These are phyloP conservation scores for Termitomyces sp. DNA, from an alignment of 768 basidiomycete genomes.

Conservation along the genomic window DNA sequence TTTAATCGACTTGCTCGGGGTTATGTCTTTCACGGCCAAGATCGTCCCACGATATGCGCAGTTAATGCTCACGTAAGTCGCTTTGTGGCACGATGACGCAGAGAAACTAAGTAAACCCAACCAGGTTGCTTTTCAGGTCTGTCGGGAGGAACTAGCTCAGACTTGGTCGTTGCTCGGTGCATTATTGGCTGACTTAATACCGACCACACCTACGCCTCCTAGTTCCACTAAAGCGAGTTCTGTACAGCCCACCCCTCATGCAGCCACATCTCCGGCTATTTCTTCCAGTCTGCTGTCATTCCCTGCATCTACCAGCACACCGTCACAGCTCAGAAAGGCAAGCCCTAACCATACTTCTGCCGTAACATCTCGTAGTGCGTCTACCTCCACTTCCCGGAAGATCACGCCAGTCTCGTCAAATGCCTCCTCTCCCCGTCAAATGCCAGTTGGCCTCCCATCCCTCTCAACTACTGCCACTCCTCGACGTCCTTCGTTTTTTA, in stretches of 20 bases:
- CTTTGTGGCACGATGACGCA: background rate
- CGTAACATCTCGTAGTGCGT: slow-evolving; percentile 23
- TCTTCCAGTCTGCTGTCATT: slow-evolving; percentile 25
- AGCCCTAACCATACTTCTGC: slow-evolving; percentile 22
- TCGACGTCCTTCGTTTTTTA: slow-evolving; percentile 34
- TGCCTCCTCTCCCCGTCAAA: slow-evolving; percentile 52
- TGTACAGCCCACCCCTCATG: slow-evolving; percentile 21
- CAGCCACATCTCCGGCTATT: slow-evolving; percentile 39
- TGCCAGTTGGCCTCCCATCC: slow-evolving; percentile 39
- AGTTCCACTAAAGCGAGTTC: slow-evolving; percentile 11
- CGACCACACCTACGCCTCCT: slow-evolving; percentile 26
- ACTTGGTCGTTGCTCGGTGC: slow-evolving; percentile 65
- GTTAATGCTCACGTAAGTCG: slow-evolving; percentile 52
- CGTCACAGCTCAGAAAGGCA: slow-evolving; percentile 18
- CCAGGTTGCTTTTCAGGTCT: slow-evolving; percentile 58
- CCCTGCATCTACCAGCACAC: slow-evolving; percentile 16
- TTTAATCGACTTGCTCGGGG: slow-evolving; percentile 62
- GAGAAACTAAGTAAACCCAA: slow-evolving; percentile 5
- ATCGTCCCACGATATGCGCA: slow-evolving; percentile 45
- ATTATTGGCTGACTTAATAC: slow-evolving; percentile 48
- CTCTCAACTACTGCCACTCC: slow-evolving; percentile 48
- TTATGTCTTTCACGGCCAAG: slow-evolving; percentile 52
- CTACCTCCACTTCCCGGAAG: slow-evolving; percentile 40
- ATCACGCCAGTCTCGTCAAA: slow-evolving; percentile 57
- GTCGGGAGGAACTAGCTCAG: slow-evolving; percentile 54